phyloP scores from a whole-genome alignment of 1,139 yeast genomes.

The Waltiozyma sp. region DNA sequence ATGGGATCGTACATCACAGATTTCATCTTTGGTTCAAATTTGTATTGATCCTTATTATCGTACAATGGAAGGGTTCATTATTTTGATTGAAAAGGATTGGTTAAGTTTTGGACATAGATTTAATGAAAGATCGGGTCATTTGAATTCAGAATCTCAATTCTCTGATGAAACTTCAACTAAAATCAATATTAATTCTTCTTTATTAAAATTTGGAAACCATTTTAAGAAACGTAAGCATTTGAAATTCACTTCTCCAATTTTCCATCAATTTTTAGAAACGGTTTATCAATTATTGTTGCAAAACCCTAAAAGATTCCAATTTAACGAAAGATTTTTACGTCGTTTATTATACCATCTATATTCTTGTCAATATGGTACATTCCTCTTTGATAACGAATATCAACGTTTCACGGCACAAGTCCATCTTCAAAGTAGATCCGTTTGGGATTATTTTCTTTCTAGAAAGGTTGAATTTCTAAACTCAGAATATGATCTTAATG shows the following conservation, averaged over 20 bases:
- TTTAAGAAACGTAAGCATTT: constrained; percentile 29
- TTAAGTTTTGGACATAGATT: constrained; percentile 88
- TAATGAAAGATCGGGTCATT: constrained; percentile 71
- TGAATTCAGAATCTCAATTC: constrained; percentile 33
- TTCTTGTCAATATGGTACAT: constrained; percentile 93
- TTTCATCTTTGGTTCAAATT: constrained; percentile 72
- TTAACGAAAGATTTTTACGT: constrained; percentile 78
- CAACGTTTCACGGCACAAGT: constrained; percentile 34
- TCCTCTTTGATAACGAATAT: constrained; percentile 62
- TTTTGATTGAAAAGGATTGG: constrained; percentile 90
- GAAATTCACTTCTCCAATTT: constrained; percentile 72
- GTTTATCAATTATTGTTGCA: constrained; percentile 71
- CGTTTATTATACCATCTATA: constrained; percentile 78
- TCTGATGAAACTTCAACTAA: constrained; percentile 15
- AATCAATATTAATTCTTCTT: constrained; percentile 18
- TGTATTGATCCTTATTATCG: constrained; percentile 87
- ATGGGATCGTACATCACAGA: constrained; percentile 94
- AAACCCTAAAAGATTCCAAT: constrained; percentile 67
- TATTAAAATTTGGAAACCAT: constrained; percentile 19
- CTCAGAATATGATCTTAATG: constrained; percentile 27
- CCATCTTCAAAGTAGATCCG: constrained; percentile 54
- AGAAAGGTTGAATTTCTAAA: constrained; percentile 64
- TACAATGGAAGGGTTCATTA: constrained; percentile 78
- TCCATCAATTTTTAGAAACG: constrained; percentile 88
- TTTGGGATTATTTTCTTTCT: constrained; percentile 89